Evolutionary conservation across 768 basidiomycete species (phyloP), one percentile per base, ranked within the genome.

Genomic region (Agrocybe chaxingu): DNA sequence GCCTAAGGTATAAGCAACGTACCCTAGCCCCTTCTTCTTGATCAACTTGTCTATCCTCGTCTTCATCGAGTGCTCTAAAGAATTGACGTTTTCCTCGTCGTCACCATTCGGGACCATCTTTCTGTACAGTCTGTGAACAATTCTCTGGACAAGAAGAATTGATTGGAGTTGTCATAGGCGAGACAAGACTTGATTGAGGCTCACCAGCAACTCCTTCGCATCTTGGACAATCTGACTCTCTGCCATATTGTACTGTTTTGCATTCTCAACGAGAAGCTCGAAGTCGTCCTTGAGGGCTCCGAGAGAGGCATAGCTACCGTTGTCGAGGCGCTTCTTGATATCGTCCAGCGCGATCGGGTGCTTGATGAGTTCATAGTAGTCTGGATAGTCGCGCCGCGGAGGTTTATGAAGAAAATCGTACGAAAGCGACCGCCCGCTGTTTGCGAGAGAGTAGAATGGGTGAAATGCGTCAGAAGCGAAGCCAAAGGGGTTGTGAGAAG

Each of bases 271-370:
- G 62, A 87, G 86, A 36, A 83, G 70, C 59, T 92, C 89, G 45
- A 92, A 80, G 61, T 89, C 88, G 38, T 74, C 73, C 60, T 78
- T 82, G 59, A 90, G 82, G 8, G 76, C 80, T 44, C 84, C 80
- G 41, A 92, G 71, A 9, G 83, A 79, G 10, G 72, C 57, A 59
- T 93, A 94, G 9, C 55, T 62, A 50, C 74, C 71, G 45, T 71
- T 69, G 41, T 87, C 84, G 24, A 94, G 75, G 60, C 81, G 79
- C 59, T 81, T 78, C 77, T 92, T 92, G 72, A 97, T 92, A 56
- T 95, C 91, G 39, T 92, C 88, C 45, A 97, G 74, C 24, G 90
- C 85, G 58, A 97, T 91, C 30, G 95, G 94, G 19, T 80, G 74
- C 58, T 82, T 74, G 63, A 95, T 96, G 56, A 85, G 53, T 18